Evolutionary conservation across 495 filamentous ascomycete genomes (phyloP), one percentile per base, ranked within the genome.

Genomic region (Penicillium crystallinum): DNA sequence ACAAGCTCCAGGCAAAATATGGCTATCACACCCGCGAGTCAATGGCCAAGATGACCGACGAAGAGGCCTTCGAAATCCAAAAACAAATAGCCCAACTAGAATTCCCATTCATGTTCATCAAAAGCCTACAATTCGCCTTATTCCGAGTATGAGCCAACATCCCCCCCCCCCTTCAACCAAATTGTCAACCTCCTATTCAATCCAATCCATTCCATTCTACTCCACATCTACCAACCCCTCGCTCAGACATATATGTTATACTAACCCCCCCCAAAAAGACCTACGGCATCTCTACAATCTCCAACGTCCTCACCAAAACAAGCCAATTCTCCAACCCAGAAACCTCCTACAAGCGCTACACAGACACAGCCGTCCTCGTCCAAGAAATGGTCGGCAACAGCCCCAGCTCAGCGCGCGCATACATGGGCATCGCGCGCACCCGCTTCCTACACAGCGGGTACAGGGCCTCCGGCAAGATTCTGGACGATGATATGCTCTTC

Each of bases 361-460:
- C 79, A 18, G 86, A 88, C 61, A 89, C 86, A 0, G 67, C 35
- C 21, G 67, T 79, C 21, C 64, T 88, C 3, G 73, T 88, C 22
- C 71, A 70, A 23, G 83, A 88, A 61, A 74, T 83, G 48, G 57
- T 74, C 14, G 68, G 64, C 12, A 56, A 74, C 31, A 47, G 68
- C 11, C 83, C 84, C 0, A 65, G 70, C 10, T 75, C 76, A 1
- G 63, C 69, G 6, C 73, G 83, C 8, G 62, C 77, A 7, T 66
- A 70, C 15, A 64, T 65, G 34, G 78, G 78, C 15, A 71, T 88
- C 29, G 78, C 79, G 4, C 79, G 85, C 38, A 87, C 85, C 63
- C 85, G 86, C 58, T 88, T 73, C 58, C 70, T 89, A 17, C 86
- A 89, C 56, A 71, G 69, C 40, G 64, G 66, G n/a, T 87, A 87